phyloP scores from a whole-genome alignment of 2,329 filamentous ascomycete species.

The Lecanicillium sp. region DNA sequence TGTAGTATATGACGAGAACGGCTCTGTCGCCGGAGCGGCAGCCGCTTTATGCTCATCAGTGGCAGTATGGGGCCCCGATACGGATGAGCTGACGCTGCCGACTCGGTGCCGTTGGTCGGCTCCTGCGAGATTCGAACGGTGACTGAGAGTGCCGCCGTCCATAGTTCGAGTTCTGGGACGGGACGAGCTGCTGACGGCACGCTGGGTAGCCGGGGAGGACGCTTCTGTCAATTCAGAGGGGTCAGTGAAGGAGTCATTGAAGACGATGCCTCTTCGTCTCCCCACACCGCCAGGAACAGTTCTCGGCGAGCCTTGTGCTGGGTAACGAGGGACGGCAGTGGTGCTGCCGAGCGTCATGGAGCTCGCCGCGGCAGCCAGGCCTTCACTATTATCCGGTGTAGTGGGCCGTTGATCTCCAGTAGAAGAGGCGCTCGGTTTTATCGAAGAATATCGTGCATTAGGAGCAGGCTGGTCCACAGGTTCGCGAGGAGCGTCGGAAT shows the following conservation, averaged over 20 bases:
- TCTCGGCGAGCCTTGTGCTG: constrained; percentile 24
- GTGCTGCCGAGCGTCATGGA: constrained; percentile 4
- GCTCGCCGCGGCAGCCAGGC: neutral
- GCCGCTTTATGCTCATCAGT: constrained; percentile 39
- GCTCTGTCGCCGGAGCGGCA: constrained; percentile 30
- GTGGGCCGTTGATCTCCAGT: neutral
- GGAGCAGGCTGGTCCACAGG: no score
- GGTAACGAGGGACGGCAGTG: constrained; percentile 9
- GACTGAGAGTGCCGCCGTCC: constrained; percentile 45
- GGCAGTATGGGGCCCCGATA: constrained; percentile 39
- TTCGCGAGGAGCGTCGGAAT: no score
- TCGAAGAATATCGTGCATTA: no score
- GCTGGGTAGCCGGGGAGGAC: constrained; percentile 22
- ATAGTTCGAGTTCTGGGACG: constrained; percentile 52
- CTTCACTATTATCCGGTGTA: constrained; percentile 4
- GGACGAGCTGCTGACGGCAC: constrained; percentile 26
- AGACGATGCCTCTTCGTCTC: constrained; percentile 52
- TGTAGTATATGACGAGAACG: constrained; percentile 30
- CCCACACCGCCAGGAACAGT: constrained; percentile 27
- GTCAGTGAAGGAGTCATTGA: constrained; percentile 47
- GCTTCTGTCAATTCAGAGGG: constrained; percentile 39
- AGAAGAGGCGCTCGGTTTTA: neutral
- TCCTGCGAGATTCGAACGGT: constrained; percentile 28
- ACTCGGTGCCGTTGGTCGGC: constrained; percentile 54
- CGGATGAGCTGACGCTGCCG: constrained; percentile 61